Evolutionary conservation across 306 rosid genomes (phyloP).

Genomic region (Geum urbanum): DNA sequence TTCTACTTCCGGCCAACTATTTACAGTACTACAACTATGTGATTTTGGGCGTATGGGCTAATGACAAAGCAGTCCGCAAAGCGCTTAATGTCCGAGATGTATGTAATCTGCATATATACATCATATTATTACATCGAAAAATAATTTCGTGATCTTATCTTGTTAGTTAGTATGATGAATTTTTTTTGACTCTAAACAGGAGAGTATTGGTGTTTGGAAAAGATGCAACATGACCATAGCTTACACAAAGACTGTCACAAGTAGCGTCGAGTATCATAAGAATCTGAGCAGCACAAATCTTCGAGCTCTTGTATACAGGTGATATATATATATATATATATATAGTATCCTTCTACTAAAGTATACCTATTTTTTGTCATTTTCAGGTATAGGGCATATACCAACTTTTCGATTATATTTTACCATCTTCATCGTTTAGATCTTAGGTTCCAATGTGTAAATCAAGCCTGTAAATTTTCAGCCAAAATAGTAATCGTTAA

Average conservation of each 20-base stretch:
- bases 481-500: no score
- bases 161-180: no score
- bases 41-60: slow-evolving; percentile 24
- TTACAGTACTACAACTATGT: slow-evolving; percentile 23
- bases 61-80: slow-evolving; percentile 17
- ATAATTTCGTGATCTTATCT: not conserved
- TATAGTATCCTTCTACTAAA: no score
- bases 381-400: no score
- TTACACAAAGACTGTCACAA: slow-evolving; percentile 25
- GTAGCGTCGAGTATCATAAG: slow-evolving; percentile 17
- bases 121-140: not conserved
- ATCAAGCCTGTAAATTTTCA: no score
- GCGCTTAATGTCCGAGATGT: slow-evolving; percentile 27
- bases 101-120: not conserved
- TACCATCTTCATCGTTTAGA: no score
- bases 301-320: slow-evolving; percentile 32
- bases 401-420: no score
- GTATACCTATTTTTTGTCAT: no score
- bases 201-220: slow-evolving; percentile 25
- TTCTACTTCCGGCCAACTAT: not conserved
- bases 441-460: no score
- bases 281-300: slow-evolving; percentile 26
- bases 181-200: slow-evolving; percentile 10
- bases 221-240: slow-evolving; percentile 31
- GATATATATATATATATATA: no score